These are phyloP conservation scores for Fusarium piperis DNA, from an alignment of 2,329 filamentous ascomycete species.

Conservation along the genomic window DNA sequence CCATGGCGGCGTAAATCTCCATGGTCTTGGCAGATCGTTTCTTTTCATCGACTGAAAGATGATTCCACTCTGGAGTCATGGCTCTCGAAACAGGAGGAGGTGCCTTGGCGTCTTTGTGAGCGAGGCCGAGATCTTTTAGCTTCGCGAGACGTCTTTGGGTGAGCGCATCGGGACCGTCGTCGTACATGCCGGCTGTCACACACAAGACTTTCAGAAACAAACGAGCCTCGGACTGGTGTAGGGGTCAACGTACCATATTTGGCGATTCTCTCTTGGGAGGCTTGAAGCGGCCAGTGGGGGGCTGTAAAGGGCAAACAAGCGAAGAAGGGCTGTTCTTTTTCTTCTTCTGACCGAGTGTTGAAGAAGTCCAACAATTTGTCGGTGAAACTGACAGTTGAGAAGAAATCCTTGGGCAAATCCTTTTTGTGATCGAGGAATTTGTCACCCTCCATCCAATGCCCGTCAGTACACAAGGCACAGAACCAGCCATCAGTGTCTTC, in stretches of 20 bases:
- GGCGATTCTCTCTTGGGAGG: background rate
- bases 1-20: background rate
- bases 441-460: slow-evolving; percentile 53
- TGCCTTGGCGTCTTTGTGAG: background rate
- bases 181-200: slow-evolving; percentile 26
- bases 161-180: slow-evolving; percentile 59
- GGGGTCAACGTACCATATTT: slow-evolving; percentile 8
- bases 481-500: slow-evolving; percentile 59
- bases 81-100: background rate
- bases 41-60: background rate
- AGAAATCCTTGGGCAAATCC: slow-evolving; percentile 59
- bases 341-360: slow-evolving; percentile 45
- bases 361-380: slow-evolving; percentile 62
- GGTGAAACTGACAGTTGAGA: slow-evolving; percentile 62
- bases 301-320: slow-evolving; percentile 5
- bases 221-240: rapidly evolving
- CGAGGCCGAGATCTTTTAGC: background rate
- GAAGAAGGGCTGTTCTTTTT: slow-evolving; percentile 15
- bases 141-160: slow-evolving; percentile 29
- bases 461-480: slow-evolving; percentile 48
- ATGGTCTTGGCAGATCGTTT: background rate
- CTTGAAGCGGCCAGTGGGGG: slow-evolving; percentile 16
- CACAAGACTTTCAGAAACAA: background rate
- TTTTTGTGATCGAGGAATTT: slow-evolving; percentile 50
- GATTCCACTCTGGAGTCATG: background rate